These are phyloP conservation scores for Rutidosis leptorrhynchoides DNA, from an alignment of 129 eudicot species.

Conservation along the genomic window DNA sequence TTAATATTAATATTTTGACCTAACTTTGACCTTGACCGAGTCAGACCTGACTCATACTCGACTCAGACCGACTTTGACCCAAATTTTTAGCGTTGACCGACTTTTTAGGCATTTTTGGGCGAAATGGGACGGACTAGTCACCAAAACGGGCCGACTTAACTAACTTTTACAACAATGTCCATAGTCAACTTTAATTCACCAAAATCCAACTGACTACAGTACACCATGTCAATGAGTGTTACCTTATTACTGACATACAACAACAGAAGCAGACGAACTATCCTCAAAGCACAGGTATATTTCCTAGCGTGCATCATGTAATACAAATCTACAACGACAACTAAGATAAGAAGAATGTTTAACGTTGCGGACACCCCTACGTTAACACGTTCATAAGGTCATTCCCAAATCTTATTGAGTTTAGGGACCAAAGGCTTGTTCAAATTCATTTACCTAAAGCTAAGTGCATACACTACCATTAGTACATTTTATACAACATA, in stretches of 20 bases:
- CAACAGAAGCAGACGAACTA: neutral
- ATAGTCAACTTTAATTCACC: neutral
- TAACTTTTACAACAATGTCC: no score
- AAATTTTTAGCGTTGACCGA: no score
- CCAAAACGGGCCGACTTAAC: no score
- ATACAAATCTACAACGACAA: neutral
- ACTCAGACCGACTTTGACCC: no score
- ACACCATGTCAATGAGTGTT: neutral
- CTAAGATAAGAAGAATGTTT: slow-evolving; percentile 4
- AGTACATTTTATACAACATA: neutral
- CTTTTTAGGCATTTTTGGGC: no score
- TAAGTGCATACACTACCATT: neutral
- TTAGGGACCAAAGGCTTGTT: no score
- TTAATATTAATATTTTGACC: no score
- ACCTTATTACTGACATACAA: neutral
- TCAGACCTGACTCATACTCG: no score
- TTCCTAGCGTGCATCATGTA: neutral
- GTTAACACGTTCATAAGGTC: neutral
- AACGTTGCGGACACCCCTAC: neutral
- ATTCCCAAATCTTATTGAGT: no score
- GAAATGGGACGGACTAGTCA: no score
- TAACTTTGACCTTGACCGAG: no score
- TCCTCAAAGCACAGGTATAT: neutral
- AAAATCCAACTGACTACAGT: slow-evolving; percentile 6
- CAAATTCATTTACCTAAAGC: neutral